Conservation (phyloP, 768 basidiomycete genomes). For the Calocybe indica region DNA sequence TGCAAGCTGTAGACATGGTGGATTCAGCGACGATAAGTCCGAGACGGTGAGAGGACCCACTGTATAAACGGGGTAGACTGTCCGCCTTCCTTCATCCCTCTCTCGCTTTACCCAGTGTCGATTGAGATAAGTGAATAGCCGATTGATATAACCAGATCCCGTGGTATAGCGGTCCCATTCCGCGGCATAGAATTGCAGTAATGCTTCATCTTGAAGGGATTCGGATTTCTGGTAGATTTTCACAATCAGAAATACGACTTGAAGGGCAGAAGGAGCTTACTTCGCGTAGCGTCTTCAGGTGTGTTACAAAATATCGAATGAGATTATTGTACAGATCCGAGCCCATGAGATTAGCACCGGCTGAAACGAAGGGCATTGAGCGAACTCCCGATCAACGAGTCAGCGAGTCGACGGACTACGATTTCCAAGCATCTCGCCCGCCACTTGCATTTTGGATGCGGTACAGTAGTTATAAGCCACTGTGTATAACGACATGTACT, state of each 20-base stretch:
- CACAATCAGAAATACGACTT: constrained; percentile 9
- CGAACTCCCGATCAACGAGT: constrained; percentile 27
- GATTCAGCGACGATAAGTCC: background rate
- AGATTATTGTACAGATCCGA: constrained; percentile 96
- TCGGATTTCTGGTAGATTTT: constrained; percentile 58
- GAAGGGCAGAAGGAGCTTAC: constrained; percentile 14
- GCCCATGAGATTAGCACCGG: constrained; percentile 94
- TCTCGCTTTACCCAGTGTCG: constrained; percentile 99
- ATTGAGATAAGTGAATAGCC: constrained; percentile 96
- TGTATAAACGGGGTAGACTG: constrained; percentile 93
- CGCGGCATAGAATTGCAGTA: constrained; percentile 83
- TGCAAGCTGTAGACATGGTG: constrained; percentile 59
- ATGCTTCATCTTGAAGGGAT: constrained; percentile 74
- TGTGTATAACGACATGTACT: constrained; percentile 89
- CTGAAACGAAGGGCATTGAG: constrained; percentile 30
- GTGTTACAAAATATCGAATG: constrained; percentile 81
- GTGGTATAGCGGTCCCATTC: constrained; percentile 98
- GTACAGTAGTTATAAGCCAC: constrained; percentile 99
- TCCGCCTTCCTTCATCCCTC: constrained; percentile 93
- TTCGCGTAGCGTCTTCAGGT: constrained; percentile 65
- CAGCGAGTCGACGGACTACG: constrained; percentile 52
- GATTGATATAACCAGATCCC: constrained; percentile 95
- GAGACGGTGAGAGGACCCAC: constrained; percentile 37
- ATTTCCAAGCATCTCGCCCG: constrained; percentile 41
- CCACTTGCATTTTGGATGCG: constrained; percentile 68